These are phyloP conservation scores for Excoecaria cochinchinensis DNA, from an alignment of 345 rosid genomes.

Conservation along the genomic window DNA sequence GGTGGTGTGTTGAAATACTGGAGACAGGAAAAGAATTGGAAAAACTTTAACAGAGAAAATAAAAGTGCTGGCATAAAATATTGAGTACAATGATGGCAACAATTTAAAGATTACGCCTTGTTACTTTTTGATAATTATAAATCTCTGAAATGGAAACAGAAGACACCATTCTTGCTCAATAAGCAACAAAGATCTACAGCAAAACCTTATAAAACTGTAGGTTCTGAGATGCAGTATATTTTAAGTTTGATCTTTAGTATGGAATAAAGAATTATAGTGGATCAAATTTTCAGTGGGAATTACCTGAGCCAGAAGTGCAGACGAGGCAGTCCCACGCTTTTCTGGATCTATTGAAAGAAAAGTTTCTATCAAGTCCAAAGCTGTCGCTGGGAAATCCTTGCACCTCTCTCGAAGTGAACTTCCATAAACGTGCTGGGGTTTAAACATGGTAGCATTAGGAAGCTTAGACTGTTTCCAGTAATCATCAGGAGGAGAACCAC, in stretches of 20 bases:
- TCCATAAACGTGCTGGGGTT: slow-evolving; percentile 58
- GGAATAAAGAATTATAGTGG: not conserved
- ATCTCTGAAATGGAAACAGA: not conserved
- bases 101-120: not conserved
- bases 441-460: slow-evolving; percentile 63
- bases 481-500: slow-evolving; percentile 72
- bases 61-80: not conserved
- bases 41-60: not conserved
- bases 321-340: slow-evolving; percentile 71
- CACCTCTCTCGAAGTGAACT: slow-evolving; percentile 56
- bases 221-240: not conserved
- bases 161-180: not conserved
- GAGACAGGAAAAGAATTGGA: not conserved
- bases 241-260: not conserved
- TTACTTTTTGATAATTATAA: not conserved
- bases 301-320: slow-evolving; percentile 66
- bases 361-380: slow-evolving; percentile 52
- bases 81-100: not conserved
- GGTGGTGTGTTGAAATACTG: slow-evolving; percentile 67
- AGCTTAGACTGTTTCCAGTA: slow-evolving; percentile 59
- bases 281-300: slow-evolving; percentile 4
- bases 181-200: not conserved
- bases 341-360: slow-evolving; percentile 61
- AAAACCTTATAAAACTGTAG: not conserved
- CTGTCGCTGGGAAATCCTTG: slow-evolving; percentile 45